Conservation (phyloP, 83 land plant species). For the Picea abies region DNA sequence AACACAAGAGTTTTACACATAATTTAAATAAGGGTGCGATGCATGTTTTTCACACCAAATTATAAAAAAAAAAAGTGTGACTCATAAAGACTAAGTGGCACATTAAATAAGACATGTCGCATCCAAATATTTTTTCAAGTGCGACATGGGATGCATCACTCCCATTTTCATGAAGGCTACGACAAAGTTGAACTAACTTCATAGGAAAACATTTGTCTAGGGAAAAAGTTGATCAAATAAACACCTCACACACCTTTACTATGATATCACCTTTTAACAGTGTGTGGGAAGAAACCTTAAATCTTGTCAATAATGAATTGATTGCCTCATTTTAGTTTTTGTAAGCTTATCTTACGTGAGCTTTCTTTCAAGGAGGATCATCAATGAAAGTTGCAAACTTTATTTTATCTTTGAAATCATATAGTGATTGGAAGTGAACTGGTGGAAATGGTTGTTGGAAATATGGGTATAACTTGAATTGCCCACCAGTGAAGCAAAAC, state of each 20-base stretch:
- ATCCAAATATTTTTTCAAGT: too few relatives aligned
- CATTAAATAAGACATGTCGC: too few relatives aligned
- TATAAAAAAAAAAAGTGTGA: too few relatives aligned
- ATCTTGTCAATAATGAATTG: too few relatives aligned
- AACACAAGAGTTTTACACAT: too few relatives aligned
- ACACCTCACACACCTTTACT: neutral
- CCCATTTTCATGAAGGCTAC: too few relatives aligned
- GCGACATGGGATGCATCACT: too few relatives aligned
- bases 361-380: slow-evolving; percentile 61
- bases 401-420: slow-evolving; percentile 83
- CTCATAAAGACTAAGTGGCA: too few relatives aligned
- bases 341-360: neutral
- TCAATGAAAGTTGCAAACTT: slow-evolving; percentile 76
- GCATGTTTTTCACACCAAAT: too few relatives aligned
- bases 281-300: neutral
- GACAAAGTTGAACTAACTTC: too few relatives aligned
- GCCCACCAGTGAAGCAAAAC: slow-evolving; percentile 28
- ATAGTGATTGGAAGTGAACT: slow-evolving; percentile 71
- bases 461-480: slow-evolving; percentile 54
- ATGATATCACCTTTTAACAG: neutral
- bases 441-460: slow-evolving; percentile 73
- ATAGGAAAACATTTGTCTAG: neutral
- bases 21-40: too few relatives aligned
- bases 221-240: neutral
- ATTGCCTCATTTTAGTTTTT: too few relatives aligned